phyloP scores from a whole-genome alignment of 2,329 filamentous ascomycete species.

The Talaromyces sp. region DNA sequence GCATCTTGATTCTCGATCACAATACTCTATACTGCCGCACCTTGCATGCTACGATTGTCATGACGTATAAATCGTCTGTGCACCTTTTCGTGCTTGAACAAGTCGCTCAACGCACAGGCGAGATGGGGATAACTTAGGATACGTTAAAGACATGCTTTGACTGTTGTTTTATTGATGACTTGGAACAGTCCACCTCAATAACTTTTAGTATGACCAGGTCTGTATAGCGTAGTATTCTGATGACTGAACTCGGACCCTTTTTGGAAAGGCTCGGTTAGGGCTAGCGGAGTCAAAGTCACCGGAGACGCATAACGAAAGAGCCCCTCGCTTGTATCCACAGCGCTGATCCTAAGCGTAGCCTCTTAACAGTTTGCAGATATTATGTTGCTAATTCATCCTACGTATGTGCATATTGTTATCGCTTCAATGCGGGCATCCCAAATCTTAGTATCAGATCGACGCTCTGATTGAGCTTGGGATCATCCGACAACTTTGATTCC shows the following conservation, averaged over 20 bases:
- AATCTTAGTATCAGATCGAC: not conserved
- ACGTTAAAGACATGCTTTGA: not conserved
- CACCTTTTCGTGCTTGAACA: not conserved
- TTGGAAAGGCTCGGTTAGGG: constrained; percentile 1
- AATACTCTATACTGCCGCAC: not conserved
- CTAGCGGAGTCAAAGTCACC: not conserved
- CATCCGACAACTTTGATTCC: not conserved
- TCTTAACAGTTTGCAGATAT: not conserved
- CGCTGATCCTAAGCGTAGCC: not conserved
- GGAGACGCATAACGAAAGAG: not conserved
- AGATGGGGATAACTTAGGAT: not conserved
- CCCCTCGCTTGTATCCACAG: not conserved
- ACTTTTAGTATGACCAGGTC: not conserved
- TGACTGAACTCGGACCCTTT: not conserved
- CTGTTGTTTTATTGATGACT: not conserved
- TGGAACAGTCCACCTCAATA: too few species aligned
- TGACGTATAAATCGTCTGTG: not conserved
- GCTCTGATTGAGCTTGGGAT: not conserved
- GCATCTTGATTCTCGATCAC: not conserved
- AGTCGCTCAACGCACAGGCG: not conserved
- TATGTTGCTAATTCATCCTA: not conserved
- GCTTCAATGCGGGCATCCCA: not conserved
- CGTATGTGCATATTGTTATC: too few species aligned
- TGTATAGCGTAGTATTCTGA: not conserved
- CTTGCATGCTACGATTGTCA: not conserved